Percentiles rank a stretch among this genome's conserved stretches.
phyloP scores from a whole-genome alignment of 2,329 filamentous ascomycete species.

The Pseudogymnoascus sp. region DNA sequence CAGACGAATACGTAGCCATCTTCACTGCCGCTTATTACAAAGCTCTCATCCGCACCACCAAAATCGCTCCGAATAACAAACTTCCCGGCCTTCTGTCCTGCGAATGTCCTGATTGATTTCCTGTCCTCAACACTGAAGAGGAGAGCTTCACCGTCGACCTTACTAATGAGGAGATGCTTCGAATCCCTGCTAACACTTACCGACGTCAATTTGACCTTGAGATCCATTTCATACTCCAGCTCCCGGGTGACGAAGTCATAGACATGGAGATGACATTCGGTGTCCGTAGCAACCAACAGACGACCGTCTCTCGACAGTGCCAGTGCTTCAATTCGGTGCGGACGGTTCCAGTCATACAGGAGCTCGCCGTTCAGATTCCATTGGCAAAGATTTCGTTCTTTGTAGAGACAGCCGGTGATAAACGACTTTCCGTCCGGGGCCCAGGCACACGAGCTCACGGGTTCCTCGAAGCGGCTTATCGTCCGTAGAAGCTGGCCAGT shows the following conservation, averaged over 20 bases:
- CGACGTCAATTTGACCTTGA: constrained; percentile 65
- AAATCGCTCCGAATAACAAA: constrained; percentile 77
- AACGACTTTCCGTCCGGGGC: constrained; percentile 68
- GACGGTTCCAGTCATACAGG: constrained; percentile 58
- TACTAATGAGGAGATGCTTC: constrained; percentile 73
- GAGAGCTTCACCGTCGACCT: constrained; percentile 66
- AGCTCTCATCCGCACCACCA: constrained; percentile 85
- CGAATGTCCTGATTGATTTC: constrained; percentile 64
- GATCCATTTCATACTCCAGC: constrained; percentile 64
- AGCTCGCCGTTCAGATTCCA: constrained; percentile 59
- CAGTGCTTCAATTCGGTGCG: constrained; percentile 73
- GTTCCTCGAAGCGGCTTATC: constrained; percentile 67
- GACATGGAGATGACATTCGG: constrained; percentile 62
- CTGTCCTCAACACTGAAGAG: constrained; percentile 70
- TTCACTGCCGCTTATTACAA: constrained; percentile 87
- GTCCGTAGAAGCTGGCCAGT: constrained; percentile 55
- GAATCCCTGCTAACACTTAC: constrained; percentile 77
- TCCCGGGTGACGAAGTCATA: constrained; percentile 72
- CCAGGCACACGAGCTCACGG: constrained; percentile 89
- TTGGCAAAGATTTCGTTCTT: constrained; percentile 56
- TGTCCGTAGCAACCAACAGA: constrained; percentile 71
- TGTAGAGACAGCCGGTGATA: constrained; percentile 70
- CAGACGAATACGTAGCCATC: constrained; percentile 73
- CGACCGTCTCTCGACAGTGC: constrained; percentile 74
- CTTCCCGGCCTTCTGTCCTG: constrained; percentile 65